Percentiles rank a stretch among this genome's conserved stretches.
phyloP scores from a whole-genome alignment of 2,329 filamentous ascomycete genomes.

The Immersiporthe knoxdaviesiana region DNA sequence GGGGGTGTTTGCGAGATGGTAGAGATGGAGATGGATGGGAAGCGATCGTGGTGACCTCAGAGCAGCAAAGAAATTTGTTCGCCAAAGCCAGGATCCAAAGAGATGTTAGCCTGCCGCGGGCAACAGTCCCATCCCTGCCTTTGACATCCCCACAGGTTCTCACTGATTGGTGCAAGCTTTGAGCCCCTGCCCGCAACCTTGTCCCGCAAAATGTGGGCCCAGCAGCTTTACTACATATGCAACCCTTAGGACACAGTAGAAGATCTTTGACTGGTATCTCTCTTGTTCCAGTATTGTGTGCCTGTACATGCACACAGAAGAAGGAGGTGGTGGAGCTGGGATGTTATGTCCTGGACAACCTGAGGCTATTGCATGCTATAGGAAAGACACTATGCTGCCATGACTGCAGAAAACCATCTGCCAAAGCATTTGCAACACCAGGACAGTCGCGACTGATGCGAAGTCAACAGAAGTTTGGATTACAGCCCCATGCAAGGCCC shows the following conservation, averaged over 20 bases:
- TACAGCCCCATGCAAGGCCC: no score
- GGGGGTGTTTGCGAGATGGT: background rate
- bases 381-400: background rate
- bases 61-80: constrained; percentile 19
- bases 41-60: constrained; percentile 16
- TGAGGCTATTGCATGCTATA: background rate
- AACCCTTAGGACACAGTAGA: background rate
- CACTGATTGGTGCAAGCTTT: background rate
- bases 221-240: no score
- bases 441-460: no score
- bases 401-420: no score
- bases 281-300: no score
- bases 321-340: no score
- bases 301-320: no score
- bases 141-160: background rate
- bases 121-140: background rate
- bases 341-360: no score
- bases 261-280: background rate
- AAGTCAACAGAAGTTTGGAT: no score
- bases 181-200: background rate
- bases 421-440: no score
- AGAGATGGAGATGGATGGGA: background rate
- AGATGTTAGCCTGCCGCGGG: background rate
- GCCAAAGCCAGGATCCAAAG: background rate
- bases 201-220: background rate